Evolutionary conservation across 176 grass and related monocot species (phyloP), one percentile per base, ranked within the genome.

Genomic region (Rhynchospora breviuscula): DNA sequence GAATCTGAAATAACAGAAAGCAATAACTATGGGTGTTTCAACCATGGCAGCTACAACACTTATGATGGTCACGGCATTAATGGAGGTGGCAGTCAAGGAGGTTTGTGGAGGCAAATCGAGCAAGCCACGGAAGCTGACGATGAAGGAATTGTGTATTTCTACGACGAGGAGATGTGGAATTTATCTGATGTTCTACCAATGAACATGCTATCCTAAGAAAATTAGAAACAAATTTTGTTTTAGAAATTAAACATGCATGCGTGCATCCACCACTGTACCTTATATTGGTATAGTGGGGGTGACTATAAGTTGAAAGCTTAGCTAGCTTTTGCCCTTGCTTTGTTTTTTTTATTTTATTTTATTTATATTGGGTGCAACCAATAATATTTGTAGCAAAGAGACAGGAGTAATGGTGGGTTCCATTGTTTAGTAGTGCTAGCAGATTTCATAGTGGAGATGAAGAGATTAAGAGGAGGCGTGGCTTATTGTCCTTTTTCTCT

Each of bases 61-160:
- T 70, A 57, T 48, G 26, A 60, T 35, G 6, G 12, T 45, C 63
- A 63, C 46, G 26, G 48, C 59, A 58, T 43, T 76, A 59, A 68
- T 61, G 11, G 35, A 1, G 25, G 7, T 6, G 19, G 71, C 62
- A 22, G 58, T 69, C 59, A 54, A 53, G 76, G 61, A n/a, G 87
- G 85, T n/a, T 84, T 85, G 85, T 93, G 93, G 90, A 87, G 81
- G 78, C 81, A 83, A 80, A 79, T 89, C 80, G 85, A 92, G 57
- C 85, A 81, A 65, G 81, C 60, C 10, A 71, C 89, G 82, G 80
- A 82, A 26, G 70, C 53, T 0, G 86, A 87, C 14, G 80, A 87
- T 11, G 86, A 83, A 44, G 86, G 46, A 51, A n/a, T 73, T 0
- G 11, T 43, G 18, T 88, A 72, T 25, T 58, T 71, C 57, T 85